Base-by-base conservation (phyloP, 1,284 basidiomycete species). In the Boletus putidus region DNA sequence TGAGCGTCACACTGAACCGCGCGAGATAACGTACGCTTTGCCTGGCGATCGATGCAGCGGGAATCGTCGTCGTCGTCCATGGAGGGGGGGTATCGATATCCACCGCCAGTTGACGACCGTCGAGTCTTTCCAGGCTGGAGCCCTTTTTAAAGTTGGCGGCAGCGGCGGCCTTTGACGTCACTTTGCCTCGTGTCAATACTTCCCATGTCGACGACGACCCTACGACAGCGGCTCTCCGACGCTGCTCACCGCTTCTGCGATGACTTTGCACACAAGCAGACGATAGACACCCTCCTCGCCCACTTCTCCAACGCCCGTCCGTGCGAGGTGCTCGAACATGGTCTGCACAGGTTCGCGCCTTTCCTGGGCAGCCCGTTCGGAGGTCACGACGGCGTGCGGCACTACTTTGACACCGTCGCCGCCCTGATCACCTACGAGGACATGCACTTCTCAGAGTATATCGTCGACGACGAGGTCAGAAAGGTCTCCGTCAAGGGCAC, bases 1-100 rank as follows among this genome's bases (percentile, higher is more conserved):
- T 84, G 80, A 55, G 76, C 73, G 68, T 90, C 88, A 58, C 84
- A 83, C 61, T 78, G 74, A 4, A 79, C 64, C 4, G 84, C 80
- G 52, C 81, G 82, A 56, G 79, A 77, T 11, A 84, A 80, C 25
- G 78, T 76, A 45, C 73, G 77, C 62, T 78, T 80, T 68, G 83
- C 71, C 27, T 76, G 73, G 42, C 74, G 75, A 62, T 85, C 79
- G 44, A 83, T 44, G 44, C 54, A 57, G 37, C 18, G 46, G 21
- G 49, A 8, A 9, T 51, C 53, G 3, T 45, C 29, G 3, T 45
- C 29, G 50, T 61, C 61, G 39, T 58, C 53, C 55, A 59, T 63
- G 50, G 58, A 40, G 7, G 57, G 43, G 44, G n/a, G n/a, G n/a
- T n/a, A n/a, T n/a, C n/a, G n/a, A n/a, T 59, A 50, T 65, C 59